Conservation (phyloP, 805 yeast genomes). For the Lachancea fermentati region DNA sequence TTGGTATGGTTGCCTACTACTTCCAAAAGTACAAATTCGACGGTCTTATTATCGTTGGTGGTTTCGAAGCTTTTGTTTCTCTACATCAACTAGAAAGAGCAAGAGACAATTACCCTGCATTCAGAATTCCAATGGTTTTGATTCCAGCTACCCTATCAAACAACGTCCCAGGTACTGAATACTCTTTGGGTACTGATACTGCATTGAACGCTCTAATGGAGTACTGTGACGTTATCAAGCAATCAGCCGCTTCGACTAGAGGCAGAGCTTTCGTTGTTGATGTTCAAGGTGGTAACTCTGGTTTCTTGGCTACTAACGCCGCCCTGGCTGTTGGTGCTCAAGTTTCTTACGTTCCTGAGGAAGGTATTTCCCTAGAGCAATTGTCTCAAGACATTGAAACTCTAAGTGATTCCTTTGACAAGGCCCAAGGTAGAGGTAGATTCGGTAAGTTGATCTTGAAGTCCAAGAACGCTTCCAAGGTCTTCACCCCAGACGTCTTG, state of each 20-base stretch:
- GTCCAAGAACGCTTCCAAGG: conserved; percentile 65
- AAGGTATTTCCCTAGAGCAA: conserved; percentile 52
- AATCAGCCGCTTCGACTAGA: conserved; percentile 73
- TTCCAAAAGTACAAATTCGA: conserved; percentile 63
- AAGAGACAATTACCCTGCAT: conserved; percentile 58
- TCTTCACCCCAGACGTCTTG: conserved; percentile 59
- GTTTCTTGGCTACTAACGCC: conserved; percentile 66
- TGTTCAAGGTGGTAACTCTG: conserved; percentile 82
- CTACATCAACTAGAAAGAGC: conserved; percentile 60
- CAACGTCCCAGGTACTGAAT: conserved; percentile 79
- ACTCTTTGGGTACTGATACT: conserved; percentile 70
- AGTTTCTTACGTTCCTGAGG: conserved; percentile 74
- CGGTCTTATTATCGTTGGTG: conserved; percentile 73
- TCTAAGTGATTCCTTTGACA: conserved; percentile 52
- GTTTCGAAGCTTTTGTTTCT: conserved; percentile 75
- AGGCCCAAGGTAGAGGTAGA: conserved; percentile 57
- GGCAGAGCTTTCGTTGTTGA: conserved; percentile 76
- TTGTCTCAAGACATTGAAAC: conserved; percentile 60
- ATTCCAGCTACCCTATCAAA: conserved; percentile 78
- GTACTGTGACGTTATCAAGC: conserved; percentile 75
- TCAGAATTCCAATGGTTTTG: conserved; percentile 71
- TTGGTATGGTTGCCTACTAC: conserved; percentile 67
- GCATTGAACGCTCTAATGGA: conserved; percentile 64
- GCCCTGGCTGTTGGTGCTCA: conserved; percentile 68
- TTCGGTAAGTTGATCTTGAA: conserved; percentile 66